phyloP scores from a whole-genome alignment of 495 filamentous ascomycete genomes.

The Corynascus novoguineensis region DNA sequence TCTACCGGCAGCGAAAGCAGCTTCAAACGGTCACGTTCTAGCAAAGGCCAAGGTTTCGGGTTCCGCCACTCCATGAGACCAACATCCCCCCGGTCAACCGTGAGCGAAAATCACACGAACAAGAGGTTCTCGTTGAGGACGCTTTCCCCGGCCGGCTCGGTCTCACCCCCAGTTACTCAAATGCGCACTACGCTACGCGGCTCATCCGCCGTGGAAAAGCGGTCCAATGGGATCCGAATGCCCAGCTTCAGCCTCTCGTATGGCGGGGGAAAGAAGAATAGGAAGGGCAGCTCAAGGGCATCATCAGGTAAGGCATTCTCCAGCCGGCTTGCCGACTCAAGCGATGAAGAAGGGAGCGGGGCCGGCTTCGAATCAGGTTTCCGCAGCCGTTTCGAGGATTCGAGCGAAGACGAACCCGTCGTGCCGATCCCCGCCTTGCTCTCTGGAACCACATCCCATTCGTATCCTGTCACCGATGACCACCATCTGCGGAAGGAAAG shows the following conservation, averaged over 20 bases:
- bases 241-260: conserved; percentile 30
- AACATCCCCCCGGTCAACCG: conserved; percentile 22
- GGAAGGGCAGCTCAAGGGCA: conserved; percentile 12
- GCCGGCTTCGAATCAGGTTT: conserved; percentile 41
- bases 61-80: conserved; percentile 42
- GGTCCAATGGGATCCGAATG: conserved; percentile 25
- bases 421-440: conserved; percentile 21
- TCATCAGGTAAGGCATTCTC: conserved; percentile 12
- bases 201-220: conserved; percentile 19
- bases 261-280: conserved; percentile 24
- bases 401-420: conserved; percentile 63
- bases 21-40: conserved; percentile 39
- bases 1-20: conserved; percentile 47
- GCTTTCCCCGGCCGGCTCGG: conserved; percentile 33
- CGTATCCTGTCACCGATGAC: background rate
- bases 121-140: conserved; percentile 40
- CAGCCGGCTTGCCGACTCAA: conserved; percentile 57
- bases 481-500: conserved; percentile 13
- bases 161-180: conserved; percentile 14
- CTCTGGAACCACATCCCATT: conserved; percentile 3
- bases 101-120: conserved; percentile 19
- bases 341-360: conserved; percentile 61
- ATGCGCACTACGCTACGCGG: conserved; percentile 33
- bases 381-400: conserved; percentile 73
- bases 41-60: conserved; percentile 20